Conservation (phyloP, 1,284 basidiomycete genomes). For the Rhodotorula sp. region DNA sequence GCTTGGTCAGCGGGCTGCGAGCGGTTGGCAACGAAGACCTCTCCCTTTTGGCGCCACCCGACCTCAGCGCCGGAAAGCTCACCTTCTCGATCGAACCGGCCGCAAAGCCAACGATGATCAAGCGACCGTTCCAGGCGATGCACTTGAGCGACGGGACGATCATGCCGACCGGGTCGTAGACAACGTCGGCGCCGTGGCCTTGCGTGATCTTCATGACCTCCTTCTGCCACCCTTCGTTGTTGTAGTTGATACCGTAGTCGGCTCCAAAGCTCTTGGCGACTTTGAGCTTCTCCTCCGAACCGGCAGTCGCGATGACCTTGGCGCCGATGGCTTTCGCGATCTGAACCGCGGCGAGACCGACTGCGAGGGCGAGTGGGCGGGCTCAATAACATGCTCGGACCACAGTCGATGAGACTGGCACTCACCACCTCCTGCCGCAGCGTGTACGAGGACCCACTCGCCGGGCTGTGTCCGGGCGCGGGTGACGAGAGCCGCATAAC, state of each 20-base stretch:
- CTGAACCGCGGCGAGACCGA: slow-evolving; percentile 87
- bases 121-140: slow-evolving; percentile 89
- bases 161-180: slow-evolving; percentile 85
- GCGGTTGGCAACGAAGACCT: too few relatives aligned
- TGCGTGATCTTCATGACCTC: slow-evolving; percentile 64
- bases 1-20: not conserved
- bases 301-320: slow-evolving; percentile 54
- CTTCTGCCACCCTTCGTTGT: slow-evolving; percentile 50
- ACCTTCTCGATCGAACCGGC: slow-evolving; percentile 87
- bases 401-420: not conserved
- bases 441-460: slow-evolving; percentile 72
- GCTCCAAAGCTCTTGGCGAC: slow-evolving; percentile 52
- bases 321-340: slow-evolving; percentile 65
- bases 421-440: slow-evolving; percentile 29
- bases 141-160: slow-evolving; percentile 72
- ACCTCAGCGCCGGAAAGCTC: too few relatives aligned
- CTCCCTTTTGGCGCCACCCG: too few relatives aligned
- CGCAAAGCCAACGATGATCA: slow-evolving; percentile 81
- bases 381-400: not conserved
- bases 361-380: slow-evolving; percentile 46
- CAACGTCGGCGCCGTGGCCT: slow-evolving; percentile 70
- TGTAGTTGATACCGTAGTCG: slow-evolving; percentile 53
- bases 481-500: slow-evolving; percentile 84
- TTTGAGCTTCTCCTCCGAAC: slow-evolving; percentile 48
- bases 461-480: slow-evolving; percentile 59